Base-by-base conservation (phyloP, 163 green algal species). In the Scenedesmus sp. region DNA sequence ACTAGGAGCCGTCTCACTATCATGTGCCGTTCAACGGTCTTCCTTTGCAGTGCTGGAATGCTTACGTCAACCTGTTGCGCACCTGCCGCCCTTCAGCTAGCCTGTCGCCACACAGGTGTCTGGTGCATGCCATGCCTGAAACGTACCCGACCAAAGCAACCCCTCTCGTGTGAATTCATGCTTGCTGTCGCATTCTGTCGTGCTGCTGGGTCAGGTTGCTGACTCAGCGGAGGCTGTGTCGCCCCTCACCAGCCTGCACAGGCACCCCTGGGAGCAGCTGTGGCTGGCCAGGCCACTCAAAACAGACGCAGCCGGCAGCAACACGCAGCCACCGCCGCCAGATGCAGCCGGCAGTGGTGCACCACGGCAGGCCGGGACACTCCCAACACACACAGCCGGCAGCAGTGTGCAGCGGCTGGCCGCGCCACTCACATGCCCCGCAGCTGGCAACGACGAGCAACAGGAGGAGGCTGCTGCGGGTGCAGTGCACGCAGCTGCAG, bases 221-320 rank as follows among this genome's bases (percentile, higher is more conserved):
- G n/a, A 86, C 33, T 43, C 18, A 26, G 86, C 73, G 35, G 73
- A 90, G 73, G 49, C 86, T 61, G 73, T 87, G 35, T 78, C 51
- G 7, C 59, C 89, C 2, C 86, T 95, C 24, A 26, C 35, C 37
- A 89, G 73, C 61, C 12, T 91, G 51, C 95, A 98, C 91, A 87
- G 96, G 1, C 88, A 94, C 49, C 95, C 95, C 2, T 98, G 96
- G 83, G 96, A 98, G 86, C 87, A 93, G 1, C 46, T 98, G 35
- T 91, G 97, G 51, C 91, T 97, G 93, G 68, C 90, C 33, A 68
- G 72, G 35, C 46, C 37, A n/a, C 26, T 43, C 72, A 86, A 3
- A 49, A 68, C 65, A 40, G 65, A 33, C 9, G 0, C 30, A 76
- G 30, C 30, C 9, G 6, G 65, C 65, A 76, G 65, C 30, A 7